Evolutionary conservation across 2,329 filamentous ascomycete genomes (phyloP).

Genomic region (Trichoderma brevicompactum): DNA sequence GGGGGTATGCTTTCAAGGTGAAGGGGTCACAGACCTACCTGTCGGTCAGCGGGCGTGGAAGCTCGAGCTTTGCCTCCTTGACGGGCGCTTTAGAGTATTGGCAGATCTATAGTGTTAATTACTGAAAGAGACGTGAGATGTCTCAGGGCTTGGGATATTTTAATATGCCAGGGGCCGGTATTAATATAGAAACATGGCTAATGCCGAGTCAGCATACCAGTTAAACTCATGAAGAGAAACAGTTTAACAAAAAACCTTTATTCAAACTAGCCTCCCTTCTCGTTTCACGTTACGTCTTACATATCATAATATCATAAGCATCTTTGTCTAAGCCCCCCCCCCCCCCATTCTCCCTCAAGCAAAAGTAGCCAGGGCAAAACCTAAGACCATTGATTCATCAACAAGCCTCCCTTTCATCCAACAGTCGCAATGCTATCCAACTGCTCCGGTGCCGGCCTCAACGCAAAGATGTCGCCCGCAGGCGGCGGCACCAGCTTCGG

Average conservation of each 20-base stretch:
- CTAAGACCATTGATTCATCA: too few relatives aligned
- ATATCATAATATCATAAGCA: too few relatives aligned
- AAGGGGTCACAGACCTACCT: conserved; percentile 26
- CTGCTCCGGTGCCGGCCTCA: conserved; percentile 38
- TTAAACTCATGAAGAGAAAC: too few relatives aligned
- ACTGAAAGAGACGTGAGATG: not conserved
- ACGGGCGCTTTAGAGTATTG: not conserved
- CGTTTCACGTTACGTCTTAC: too few relatives aligned
- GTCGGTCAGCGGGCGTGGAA: not conserved
- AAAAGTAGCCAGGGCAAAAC: not conserved
- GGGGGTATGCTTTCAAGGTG: conserved; percentile 32
- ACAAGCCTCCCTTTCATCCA: not conserved
- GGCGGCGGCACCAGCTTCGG: conserved; percentile 31
- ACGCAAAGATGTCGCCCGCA: conserved; percentile 35
- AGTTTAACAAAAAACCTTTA: too few relatives aligned
- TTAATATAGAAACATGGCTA: not conserved
- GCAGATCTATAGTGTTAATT: conserved; percentile 24
- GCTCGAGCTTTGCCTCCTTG: not conserved
- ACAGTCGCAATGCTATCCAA: conserved; percentile 34
- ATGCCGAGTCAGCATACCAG: too few relatives aligned
- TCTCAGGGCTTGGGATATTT: not conserved
- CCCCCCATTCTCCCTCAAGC: too few relatives aligned
- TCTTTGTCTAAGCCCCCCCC: too few relatives aligned
- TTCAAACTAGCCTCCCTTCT: too few relatives aligned
- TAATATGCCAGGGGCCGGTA: too few relatives aligned